Base-by-base conservation (phyloP, 2,329 filamentous ascomycete genomes). In the Juglanconis sp. region DNA sequence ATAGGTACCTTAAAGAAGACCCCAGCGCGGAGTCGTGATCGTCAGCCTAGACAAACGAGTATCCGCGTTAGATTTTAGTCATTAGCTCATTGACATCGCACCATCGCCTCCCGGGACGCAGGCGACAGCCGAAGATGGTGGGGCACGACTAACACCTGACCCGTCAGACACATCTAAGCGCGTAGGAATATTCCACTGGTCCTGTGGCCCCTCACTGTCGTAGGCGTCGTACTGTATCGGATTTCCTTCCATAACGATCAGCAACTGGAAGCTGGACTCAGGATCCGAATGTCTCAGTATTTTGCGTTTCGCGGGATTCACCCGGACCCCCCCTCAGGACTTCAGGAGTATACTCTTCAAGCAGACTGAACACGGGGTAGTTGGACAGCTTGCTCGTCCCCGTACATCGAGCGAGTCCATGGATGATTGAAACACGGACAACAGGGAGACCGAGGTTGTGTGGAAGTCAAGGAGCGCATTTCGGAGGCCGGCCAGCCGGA, bases 11-110 rank as follows among this genome's bases (percentile, higher is more conserved):
- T 10, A 60, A 52, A 34, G 58, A 60, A 35, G 52, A 57, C 6
- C 58, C 58, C 40, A 60, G 35, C 38, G 48, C 58, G 15, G 58
- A 60, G 58, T 60, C 58, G 31, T 42, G 54, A 35, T 60, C 58
- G n/a, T 60, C 58, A 40, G 48, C 54, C 58, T 60, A 30, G 3
- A 24, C 5, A 6, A 6, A 7, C 10, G 8, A 4, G 44, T 3
- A 24, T 8, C 17, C 17, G 8, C 36, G 44, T 30, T 6, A 15
- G n/a, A 3, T 0, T n/a, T 54, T 34, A 54, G 35, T 8, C 13
- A 15, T 30, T 40, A 11, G 9, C 34, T 17, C 46, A 30, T n/a
- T 4, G 9, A 1, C 11, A 40, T 4, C n/a, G 13, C 35, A 44
- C 3, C 6, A 24, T 24, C 24, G 24, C 24, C 24, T 24, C 24